Evolutionary conservation across 768 basidiomycete species (phyloP), one percentile per base, ranked within the genome.

Genomic region (Gelatoporia subvermispora): DNA sequence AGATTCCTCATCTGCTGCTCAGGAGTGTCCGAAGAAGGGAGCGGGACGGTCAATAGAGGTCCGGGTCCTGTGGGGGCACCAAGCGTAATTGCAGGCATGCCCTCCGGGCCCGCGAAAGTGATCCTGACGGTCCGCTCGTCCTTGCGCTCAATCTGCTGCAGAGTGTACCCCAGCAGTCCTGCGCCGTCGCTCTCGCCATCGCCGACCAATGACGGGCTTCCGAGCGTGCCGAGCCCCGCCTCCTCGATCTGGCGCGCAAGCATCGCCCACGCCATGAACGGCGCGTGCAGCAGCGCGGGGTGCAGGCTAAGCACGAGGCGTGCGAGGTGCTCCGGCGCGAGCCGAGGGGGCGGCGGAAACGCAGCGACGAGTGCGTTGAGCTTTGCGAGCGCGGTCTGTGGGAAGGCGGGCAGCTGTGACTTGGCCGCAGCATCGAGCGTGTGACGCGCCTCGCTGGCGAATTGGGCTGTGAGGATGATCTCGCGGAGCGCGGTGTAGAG

Each of bases 201-300:
- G 2, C 56, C 56, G 21, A 60, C 70, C 62, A 28, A 66, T 62
- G 54, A 54, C 1, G 81, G 78, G 51, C 71, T 74, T 0, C 76
- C 78, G 0, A 85, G 68, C 17, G 72, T 66, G 4, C 78, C 80
- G 0, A 84, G 62, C 0, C 77, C 81, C 13, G 68, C 69, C 44
- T 82, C 77, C 48, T 78, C 71, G 3, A 73, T 70, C 47, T 82
- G 80, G 23, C 73, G 68, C 45, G 75, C 73, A 16, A 85, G 74
- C 51, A 81, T 66, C 1, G 77, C 81, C 82, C 82, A 85, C 3
- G 77, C 80, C 44, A 78, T 75, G 57, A 80, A 76, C 1, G 80
- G 72, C 7, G 81, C 77, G 51, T 79, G 68, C 7, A 74, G 64
- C 15, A 85, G 68, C 0, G 64, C 72, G 0, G 83, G 82, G 56